These are phyloP conservation scores for Aspergillus tanneri DNA, from an alignment of 2,329 filamentous ascomycete species.

Conservation along the genomic window DNA sequence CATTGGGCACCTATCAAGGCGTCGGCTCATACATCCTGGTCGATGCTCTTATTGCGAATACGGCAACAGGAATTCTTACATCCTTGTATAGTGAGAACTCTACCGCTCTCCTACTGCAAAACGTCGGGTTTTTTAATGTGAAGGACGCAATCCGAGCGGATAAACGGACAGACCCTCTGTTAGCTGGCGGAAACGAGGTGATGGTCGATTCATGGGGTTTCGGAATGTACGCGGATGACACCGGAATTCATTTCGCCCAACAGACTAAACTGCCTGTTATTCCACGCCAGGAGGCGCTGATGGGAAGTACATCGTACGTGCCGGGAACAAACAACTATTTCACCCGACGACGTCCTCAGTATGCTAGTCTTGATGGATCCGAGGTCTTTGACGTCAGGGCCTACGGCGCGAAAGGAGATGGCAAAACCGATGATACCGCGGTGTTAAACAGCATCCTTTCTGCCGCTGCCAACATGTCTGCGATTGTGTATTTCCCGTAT, in stretches of 20 bases:
- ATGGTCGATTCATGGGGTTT: conserved; percentile 24
- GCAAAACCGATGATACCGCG: conserved; percentile 45
- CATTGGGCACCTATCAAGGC: conserved; percentile 40
- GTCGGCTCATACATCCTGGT: conserved; percentile 56
- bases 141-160: conserved; percentile 13
- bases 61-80: conserved; percentile 50
- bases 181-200: conserved; percentile 20
- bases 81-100: conserved; percentile 24
- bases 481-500: conserved; percentile 71
- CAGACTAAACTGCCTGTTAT: no score
- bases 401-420: conserved; percentile 50
- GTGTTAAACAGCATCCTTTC: conserved; percentile 22
- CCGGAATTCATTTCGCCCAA: no score
- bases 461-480: conserved; percentile 18
- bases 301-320: no score
- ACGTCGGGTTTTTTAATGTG: conserved; percentile 19
- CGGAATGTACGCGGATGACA: no score
- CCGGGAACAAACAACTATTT: conserved; percentile 19
- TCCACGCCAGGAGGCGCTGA: no score
- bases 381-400: conserved; percentile 44
- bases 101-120: conserved; percentile 21
- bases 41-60: conserved; percentile 54
- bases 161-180: background rate
- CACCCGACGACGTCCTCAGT: conserved; percentile 13
- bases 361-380: conserved; percentile 9